phyloP scores from a whole-genome alignment of 371 early-diverging fungal species.

The Capillidium heterosporum region DNA sequence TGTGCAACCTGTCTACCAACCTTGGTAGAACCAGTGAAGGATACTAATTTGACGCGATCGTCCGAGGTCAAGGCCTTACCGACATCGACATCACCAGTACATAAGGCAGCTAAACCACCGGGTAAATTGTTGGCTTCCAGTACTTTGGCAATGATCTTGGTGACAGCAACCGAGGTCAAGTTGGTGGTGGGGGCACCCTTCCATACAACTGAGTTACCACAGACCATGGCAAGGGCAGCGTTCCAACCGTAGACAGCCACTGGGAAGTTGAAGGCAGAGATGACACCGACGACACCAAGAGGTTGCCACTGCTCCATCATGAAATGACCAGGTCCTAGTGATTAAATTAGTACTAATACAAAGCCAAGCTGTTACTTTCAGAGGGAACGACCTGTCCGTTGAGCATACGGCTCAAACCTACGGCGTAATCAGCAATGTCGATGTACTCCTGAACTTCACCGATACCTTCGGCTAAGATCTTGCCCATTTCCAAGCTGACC shows the following conservation, averaged over 20 bases:
- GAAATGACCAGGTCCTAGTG: conserved; percentile 62
- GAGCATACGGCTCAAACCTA: conserved; percentile 75
- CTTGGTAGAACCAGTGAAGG: conserved; percentile 61
- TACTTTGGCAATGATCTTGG: conserved; percentile 71
- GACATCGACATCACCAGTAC: conserved; percentile 75
- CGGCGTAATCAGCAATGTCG: conserved; percentile 85
- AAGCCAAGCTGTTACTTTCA: conserved; percentile 35
- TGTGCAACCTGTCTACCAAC: conserved; percentile 56
- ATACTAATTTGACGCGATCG: conserved; percentile 54
- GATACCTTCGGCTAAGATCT: conserved; percentile 82
- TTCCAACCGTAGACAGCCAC: conserved; percentile 83
- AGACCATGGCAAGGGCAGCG: conserved; percentile 72
- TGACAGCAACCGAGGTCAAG: conserved; percentile 72
- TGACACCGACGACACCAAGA: conserved; percentile 82
- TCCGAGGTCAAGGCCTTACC: conserved; percentile 61
- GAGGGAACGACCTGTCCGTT: conserved; percentile 79
- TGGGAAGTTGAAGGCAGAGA: conserved; percentile 83
- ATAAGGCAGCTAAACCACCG: conserved; percentile 73
- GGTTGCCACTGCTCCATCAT: conserved; percentile 97
- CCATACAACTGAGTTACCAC: conserved; percentile 89
- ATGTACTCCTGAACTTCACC: conserved; percentile 97
- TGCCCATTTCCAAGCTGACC: conserved; percentile 90
- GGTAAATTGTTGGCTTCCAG: conserved; percentile 70
- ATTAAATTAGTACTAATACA: neutral
- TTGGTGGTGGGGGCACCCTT: conserved; percentile 86